Conservation (phyloP, 106 monocot genomes). For the Acanthochlamys bracteata region DNA sequence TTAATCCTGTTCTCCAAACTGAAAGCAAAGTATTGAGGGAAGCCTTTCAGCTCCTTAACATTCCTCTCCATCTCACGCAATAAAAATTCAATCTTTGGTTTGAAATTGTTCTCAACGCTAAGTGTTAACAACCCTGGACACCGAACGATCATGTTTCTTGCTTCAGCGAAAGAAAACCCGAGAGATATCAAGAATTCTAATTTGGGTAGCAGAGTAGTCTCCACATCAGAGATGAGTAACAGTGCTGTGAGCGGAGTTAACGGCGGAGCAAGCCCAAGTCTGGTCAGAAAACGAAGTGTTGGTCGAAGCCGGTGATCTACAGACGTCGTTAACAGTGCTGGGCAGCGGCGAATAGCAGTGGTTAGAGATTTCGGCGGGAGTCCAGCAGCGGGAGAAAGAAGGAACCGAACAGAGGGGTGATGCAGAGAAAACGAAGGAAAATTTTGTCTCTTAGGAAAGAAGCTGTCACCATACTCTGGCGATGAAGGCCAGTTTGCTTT, state of each 20-base stretch:
- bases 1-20: slow-evolving; percentile 64
- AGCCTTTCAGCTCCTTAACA: slow-evolving; percentile 36
- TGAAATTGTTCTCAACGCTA: slow-evolving; percentile 55
- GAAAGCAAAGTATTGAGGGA: slow-evolving; percentile 76
- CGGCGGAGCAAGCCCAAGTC: slow-evolving; percentile 46
- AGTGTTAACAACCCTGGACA: slow-evolving; percentile 49
- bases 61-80: slow-evolving; percentile 45
- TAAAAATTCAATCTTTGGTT: slow-evolving; percentile 60
- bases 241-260: slow-evolving; percentile 40
- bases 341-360: slow-evolving; percentile 43
- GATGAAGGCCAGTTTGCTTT: no score
- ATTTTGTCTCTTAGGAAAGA: no score
- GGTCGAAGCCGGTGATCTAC: slow-evolving; percentile 51
- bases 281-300: slow-evolving; percentile 14
- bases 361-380: slow-evolving; percentile 34
- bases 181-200: slow-evolving; percentile 48
- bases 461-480: no score
- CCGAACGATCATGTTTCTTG: slow-evolving; percentile 32
- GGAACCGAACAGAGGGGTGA: slow-evolving; percentile 47
- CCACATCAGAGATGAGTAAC: slow-evolving; percentile 61
- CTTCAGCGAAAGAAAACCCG: slow-evolving; percentile 36
- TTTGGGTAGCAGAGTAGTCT: slow-evolving; percentile 64
- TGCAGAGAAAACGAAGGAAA: no score
- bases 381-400: slow-evolving; percentile 22
- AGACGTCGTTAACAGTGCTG: slow-evolving; percentile 55